A percentile compares a stretch with the other conserved stretches of the same genome.
Evolutionary conservation across 2,329 filamentous ascomycete species (phyloP).

Genomic region (Elsinoe australis): DNA sequence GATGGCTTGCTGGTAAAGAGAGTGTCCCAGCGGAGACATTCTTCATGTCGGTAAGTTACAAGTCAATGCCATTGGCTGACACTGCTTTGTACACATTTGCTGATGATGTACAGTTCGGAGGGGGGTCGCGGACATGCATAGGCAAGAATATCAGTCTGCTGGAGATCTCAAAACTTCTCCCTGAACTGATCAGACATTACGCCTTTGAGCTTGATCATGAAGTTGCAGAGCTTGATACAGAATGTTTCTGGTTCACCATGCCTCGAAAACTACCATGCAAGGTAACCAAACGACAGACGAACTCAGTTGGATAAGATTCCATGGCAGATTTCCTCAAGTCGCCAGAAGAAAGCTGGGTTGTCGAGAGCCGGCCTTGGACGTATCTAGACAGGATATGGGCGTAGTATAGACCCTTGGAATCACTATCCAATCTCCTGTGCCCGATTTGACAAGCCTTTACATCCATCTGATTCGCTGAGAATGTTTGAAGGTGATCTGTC

Average conservation of each 20-base stretch:
- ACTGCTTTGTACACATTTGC: neutral
- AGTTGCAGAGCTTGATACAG: slow-evolving; percentile 1
- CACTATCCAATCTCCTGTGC: too few relatives aligned
- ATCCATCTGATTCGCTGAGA: too few relatives aligned
- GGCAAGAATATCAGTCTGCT: slow-evolving; percentile 22
- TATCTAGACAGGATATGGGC: too few relatives aligned
- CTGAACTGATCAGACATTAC: slow-evolving; percentile 17
- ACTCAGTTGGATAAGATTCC: too few relatives aligned
- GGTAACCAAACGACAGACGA: slow-evolving; percentile 25
- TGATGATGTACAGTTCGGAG: slow-evolving; percentile 18
- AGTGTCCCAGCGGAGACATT: neutral
- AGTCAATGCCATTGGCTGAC: too few relatives aligned
- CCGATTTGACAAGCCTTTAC: too few relatives aligned
- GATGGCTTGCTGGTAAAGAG: slow-evolving; percentile 34
- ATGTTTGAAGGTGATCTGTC: too few relatives aligned
- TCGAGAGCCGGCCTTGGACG: too few relatives aligned
- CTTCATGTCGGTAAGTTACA: neutral
- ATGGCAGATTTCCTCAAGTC: too few relatives aligned
- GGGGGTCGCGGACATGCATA: slow-evolving; percentile 20
- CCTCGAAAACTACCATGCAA: slow-evolving; percentile 9
- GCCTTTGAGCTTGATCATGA: slow-evolving; percentile 16
- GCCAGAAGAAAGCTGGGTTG: too few relatives aligned
- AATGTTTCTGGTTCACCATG: slow-evolving; percentile 20
- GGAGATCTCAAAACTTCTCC: slow-evolving; percentile 21
- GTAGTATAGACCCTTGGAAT: too few relatives aligned